Base-by-base conservation (phyloP, 768 basidiomycete species). In the Mycena alexandri region DNA sequence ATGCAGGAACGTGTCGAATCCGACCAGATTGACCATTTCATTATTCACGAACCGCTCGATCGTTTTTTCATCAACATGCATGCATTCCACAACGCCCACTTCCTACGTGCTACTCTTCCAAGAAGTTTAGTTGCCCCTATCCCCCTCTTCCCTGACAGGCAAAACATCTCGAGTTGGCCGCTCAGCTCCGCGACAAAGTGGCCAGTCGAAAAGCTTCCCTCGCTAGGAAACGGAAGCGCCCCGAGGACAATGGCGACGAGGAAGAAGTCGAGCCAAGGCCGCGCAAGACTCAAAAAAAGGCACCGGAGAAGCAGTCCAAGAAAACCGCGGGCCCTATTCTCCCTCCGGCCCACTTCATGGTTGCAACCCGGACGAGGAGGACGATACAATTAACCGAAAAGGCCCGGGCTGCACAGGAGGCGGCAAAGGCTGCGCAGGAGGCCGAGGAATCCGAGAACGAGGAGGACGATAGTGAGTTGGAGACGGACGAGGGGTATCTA, bases 1-100 rank as follows among this genome's bases (percentile, higher is more conserved):
- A 58, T 65, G 21, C 75, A 74, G 52, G 73, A 75, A 65, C 61
- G 73, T 6, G 41, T 55, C 22, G 53, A 50, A 11, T 71, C 70
- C 2, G 44, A 24, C 12, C 48, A 59, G 9, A 66, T 43, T 2
- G 59, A 57, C 8, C 38, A 61, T 13, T 53, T 29, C 43, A 58
- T 75, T 33, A 33, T 48, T 22, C 74, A 76, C 55, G 25, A 24
- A 22, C 63, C 36, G 9, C 46, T 34, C 21, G 50, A 65, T 16
- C 67, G 70, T 12, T 77, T 48, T 38, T 41, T 77, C 25, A 46
- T 77, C 46, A 77, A 75, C 46, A 60, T 70, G 43, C 73, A 70
- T 34, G 70, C 74, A 24, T 38, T 38, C 14, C 38, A 38, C 14
- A 38, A 38, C 38, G 4, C 38, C 3, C 38, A 38, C 38, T 9